phyloP scores from a whole-genome alignment of 768 basidiomycete species.

The Inosperma sp. region DNA sequence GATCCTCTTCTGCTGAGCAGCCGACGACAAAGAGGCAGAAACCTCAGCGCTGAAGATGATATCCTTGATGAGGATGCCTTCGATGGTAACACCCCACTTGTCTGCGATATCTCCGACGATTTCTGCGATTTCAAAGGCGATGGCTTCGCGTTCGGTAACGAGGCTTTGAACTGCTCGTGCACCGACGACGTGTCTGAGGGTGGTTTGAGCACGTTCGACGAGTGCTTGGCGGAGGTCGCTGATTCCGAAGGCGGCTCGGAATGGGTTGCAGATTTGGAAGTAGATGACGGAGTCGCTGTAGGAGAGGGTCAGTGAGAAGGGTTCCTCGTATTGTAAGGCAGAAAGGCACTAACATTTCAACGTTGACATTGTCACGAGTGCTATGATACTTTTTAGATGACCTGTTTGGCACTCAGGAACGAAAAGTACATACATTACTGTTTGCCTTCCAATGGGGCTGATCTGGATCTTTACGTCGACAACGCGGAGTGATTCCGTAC shows the following conservation, averaged over 20 bases:
- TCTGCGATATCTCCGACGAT: conserved; percentile 90
- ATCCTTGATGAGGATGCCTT: conserved; percentile 93
- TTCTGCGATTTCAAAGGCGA: conserved; percentile 94
- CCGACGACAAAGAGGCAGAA: conserved; percentile 85
- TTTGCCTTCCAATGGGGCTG: conserved; percentile 78
- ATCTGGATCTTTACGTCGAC: conserved; percentile 98
- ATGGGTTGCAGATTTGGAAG: conserved; percentile 86
- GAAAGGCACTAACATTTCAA: conserved; percentile 67
- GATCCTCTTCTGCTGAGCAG: conserved; percentile 95
- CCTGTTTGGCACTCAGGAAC: conserved; percentile 1
- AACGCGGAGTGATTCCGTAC: conserved; percentile 79
- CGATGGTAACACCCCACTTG: conserved; percentile 96
- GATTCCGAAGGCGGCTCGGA: conserved; percentile 93
- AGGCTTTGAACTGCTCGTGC: conserved; percentile 93
- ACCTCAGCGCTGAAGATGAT: conserved; percentile 92
- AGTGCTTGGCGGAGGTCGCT: conserved; percentile 82
- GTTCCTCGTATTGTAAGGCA: conserved; percentile 1
- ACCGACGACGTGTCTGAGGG: conserved; percentile 95
- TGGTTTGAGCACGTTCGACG: conserved; percentile 86
- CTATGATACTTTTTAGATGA: conserved; percentile 22
- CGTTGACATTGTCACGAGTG: conserved; percentile 94
- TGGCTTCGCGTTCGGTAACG: conserved; percentile 94
- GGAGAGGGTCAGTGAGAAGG: neutral
- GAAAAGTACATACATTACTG: conserved; percentile 59
- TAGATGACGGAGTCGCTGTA: conserved; percentile 86